Base-by-base conservation (phyloP, 371 early-diverging fungal species). In the Mortierella sp. region DNA sequence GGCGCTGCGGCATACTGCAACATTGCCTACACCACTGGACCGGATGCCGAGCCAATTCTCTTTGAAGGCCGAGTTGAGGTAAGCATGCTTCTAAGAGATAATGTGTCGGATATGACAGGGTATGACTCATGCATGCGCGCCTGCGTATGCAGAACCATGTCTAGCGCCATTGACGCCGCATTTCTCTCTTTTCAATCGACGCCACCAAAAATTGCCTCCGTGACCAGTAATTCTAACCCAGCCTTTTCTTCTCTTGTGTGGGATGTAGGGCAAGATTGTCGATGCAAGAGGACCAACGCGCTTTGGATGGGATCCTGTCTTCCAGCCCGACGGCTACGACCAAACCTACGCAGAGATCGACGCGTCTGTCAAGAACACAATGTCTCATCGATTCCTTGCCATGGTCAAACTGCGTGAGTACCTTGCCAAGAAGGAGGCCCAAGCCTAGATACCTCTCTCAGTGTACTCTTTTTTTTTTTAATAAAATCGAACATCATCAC, bases 281-380 rank as follows among this genome's bases (percentile, higher is more conserved):
- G 88, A 89, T 70, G 91, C 98, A n/a, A 92, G 97, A 64, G 99
- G 98, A 0, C 94, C 96, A 5, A 84, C 88, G 16, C 85, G 88
- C 73, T 98, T 98, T 90, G 99, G 99, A 26, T 99, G 99, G 99
- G 98, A 98, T 91, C 96, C 98, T 6, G 90, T 97, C 40, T 98
- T 99, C 85, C 89, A 95, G 89, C 98, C 98, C 21, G 93, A 93
- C 73, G 98, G 97, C 16, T 94, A 90, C 78, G 89, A 93, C 57
- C 74, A 89, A 80, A 96, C 96, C 4, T 99, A 96, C 87, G 98
- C 98, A n/a, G 97, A 98, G 87, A 94, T 99, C 95, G 88, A 91
- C 28, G 93, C 94, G 78, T 90, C 88, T 6, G 73, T 92, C 76
- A 99, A 99, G 83, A 98, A 98, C 86, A 82, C 90, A 19, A 97